Evolutionary conservation across 2,329 filamentous ascomycete genomes (phyloP).

Genomic region (Aspergillus sp.): DNA sequence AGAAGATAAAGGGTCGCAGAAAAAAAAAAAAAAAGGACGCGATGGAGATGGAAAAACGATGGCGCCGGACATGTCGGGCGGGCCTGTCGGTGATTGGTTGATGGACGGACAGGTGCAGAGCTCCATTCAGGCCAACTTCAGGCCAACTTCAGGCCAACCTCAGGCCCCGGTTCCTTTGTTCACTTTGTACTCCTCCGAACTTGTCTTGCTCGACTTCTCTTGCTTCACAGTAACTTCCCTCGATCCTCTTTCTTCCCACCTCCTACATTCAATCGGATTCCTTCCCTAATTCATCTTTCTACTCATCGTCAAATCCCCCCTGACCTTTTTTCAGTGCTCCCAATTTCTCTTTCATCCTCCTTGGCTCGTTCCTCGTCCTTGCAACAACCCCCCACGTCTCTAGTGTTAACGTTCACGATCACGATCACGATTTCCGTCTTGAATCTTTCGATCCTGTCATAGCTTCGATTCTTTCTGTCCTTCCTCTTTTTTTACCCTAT

Average conservation of each 20-base stretch:
- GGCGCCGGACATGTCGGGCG: constrained; percentile 24
- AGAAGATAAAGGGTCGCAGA: constrained; percentile 18
- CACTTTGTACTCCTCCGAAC: background rate
- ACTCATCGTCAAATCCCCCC: background rate
- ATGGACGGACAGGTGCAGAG: background rate
- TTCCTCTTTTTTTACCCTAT: background rate
- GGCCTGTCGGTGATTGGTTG: constrained; percentile 30
- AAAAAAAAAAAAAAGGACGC: constrained; percentile 21
- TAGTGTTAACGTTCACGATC: constrained; percentile 19
- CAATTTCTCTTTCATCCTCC: background rate
- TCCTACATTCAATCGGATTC: background rate
- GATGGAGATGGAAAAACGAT: constrained; percentile 30
- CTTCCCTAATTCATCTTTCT: background rate
- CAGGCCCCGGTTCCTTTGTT: background rate
- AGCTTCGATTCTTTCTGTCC: constrained; percentile 4
- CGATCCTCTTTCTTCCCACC: background rate
- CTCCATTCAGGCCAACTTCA: background rate
- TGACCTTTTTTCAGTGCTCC: background rate
- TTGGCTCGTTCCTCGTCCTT: background rate
- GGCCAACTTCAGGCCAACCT: background rate
- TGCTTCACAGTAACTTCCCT: background rate
- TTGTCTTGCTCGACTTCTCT: background rate
- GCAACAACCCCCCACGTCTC: constrained; percentile 1
- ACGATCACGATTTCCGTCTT: constrained; percentile 25
- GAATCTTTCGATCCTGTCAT: constrained; percentile 3